phyloP scores from a whole-genome alignment of 768 basidiomycete genomes.

The Pilatotrama ljubarskyi region DNA sequence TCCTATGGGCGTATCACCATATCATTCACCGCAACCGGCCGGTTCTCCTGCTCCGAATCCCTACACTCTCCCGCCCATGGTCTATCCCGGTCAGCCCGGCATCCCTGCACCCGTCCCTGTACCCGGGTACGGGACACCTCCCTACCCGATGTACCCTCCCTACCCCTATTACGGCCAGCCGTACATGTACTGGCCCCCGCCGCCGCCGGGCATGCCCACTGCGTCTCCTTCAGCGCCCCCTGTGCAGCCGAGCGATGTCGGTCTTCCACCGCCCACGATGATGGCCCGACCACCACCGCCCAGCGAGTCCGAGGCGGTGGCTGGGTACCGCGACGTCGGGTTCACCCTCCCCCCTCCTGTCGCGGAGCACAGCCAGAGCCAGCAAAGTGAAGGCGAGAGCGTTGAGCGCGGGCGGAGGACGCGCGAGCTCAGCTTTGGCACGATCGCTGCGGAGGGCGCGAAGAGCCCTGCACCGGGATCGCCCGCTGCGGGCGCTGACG shows the following conservation, averaged over 20 bases:
- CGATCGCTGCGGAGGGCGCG: constrained; percentile 37
- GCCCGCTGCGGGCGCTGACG: not conserved
- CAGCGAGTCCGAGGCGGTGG: constrained; percentile 36
- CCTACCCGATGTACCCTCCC: constrained; percentile 37
- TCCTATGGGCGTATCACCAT: constrained; percentile 16
- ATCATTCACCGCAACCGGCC: constrained; percentile 23
- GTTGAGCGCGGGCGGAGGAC: constrained; percentile 22
- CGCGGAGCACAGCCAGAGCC: not conserved
- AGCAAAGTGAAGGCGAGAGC: not conserved
- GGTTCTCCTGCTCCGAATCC: constrained; percentile 21
- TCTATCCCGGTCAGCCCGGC: constrained; percentile 20
- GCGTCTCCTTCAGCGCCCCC: constrained; percentile 7
- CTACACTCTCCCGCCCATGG: constrained; percentile 22
- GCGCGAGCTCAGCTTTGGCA: constrained; percentile 52
- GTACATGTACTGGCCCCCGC: constrained; percentile 38
- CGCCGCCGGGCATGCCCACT: not conserved
- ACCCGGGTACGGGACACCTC: constrained; percentile 33
- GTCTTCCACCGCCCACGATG: constrained; percentile 34
- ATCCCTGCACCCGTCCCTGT: constrained; percentile 18
- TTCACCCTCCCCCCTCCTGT: constrained; percentile 23
- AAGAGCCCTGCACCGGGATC: constrained; percentile 14
- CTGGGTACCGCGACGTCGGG: constrained; percentile 35
- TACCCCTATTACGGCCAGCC: constrained; percentile 39
- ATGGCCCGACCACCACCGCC: constrained; percentile 35
- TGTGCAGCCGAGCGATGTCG: constrained; percentile 2